A percentile compares a stretch with the other conserved stretches of the same genome.
Conservation (phyloP, 1,284 basidiomycete genomes). For the Rhodotorula sp. region DNA sequence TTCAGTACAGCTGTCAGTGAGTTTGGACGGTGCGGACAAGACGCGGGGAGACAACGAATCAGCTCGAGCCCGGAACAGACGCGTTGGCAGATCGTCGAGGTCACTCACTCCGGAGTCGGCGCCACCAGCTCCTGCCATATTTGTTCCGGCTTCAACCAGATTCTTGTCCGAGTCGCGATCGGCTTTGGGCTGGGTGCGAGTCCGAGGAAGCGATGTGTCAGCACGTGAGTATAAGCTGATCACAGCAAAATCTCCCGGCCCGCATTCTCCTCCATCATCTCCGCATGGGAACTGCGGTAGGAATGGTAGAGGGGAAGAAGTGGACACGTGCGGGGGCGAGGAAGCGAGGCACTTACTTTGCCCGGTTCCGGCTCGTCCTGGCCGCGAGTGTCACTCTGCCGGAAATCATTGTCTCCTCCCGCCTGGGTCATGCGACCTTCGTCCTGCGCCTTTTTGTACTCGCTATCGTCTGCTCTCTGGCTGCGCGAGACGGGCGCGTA, state of each 20-base stretch:
- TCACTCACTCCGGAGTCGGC: constrained; percentile 9
- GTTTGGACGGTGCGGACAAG: too few species aligned
- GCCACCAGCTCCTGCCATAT: constrained; percentile 3
- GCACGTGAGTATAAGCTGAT: background rate
- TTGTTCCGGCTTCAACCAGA: constrained; percentile 9
- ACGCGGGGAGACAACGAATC: background rate
- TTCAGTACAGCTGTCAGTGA: background rate
- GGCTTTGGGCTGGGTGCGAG: background rate
- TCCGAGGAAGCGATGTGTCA: background rate
- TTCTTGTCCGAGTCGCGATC: background rate
- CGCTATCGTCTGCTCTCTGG: background rate
- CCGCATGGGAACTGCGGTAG: too few species aligned
- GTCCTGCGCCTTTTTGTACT: background rate
- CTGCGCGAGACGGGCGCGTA: background rate
- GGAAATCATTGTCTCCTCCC: constrained; percentile 1
- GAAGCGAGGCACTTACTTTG: background rate
- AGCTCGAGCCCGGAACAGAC: background rate
- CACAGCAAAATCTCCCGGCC: background rate
- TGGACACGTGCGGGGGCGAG: too few species aligned
- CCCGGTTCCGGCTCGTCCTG: constrained; percentile 2
- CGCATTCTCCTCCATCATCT: too few species aligned
- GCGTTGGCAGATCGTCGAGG: background rate
- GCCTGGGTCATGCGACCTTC: background rate
- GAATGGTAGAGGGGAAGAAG: background rate
- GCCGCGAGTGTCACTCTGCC: too few species aligned